Conservation (phyloP, 2,329 filamentous ascomycete genomes). For the Purpureocillium lavendulum region DNA sequence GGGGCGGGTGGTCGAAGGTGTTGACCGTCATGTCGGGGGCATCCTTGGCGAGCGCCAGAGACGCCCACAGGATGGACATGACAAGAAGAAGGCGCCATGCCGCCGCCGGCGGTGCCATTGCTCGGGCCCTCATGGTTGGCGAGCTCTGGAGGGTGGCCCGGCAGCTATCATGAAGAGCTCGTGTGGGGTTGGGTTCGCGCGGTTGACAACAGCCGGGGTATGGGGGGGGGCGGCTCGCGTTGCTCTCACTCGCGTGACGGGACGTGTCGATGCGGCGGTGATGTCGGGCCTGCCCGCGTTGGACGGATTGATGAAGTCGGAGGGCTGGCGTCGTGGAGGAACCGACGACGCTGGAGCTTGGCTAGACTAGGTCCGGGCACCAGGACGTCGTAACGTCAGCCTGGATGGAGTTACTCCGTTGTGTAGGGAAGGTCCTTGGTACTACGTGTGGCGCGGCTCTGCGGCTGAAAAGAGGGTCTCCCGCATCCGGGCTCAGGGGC, state of each 20-base stretch:
- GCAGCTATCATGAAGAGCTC: conserved; percentile 33
- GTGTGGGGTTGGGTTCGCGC: no score
- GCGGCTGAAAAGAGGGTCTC: not conserved
- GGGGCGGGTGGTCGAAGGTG: conserved; percentile 57
- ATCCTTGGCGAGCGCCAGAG: conserved; percentile 43
- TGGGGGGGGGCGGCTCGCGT: no score
- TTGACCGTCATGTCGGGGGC: conserved; percentile 58
- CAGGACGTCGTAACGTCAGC: conserved; percentile 15
- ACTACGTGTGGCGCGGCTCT: conserved; percentile 13
- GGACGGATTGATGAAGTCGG: not conserved
- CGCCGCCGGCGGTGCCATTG: conserved; percentile 31
- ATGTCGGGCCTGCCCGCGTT: conserved; percentile 1
- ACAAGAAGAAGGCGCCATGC: conserved; percentile 39
- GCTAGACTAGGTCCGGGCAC: not conserved
- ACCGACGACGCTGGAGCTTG: not conserved
- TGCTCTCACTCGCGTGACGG: not conserved
- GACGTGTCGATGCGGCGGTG: not conserved
- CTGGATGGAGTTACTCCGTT: not conserved
- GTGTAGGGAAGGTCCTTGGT: no score
- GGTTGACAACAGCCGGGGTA: no score
- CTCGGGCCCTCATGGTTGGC: conserved; percentile 45
- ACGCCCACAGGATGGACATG: conserved; percentile 34
- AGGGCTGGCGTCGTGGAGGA: not conserved
- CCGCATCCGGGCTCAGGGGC: not conserved
- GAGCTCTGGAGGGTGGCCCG: conserved; percentile 20